Conservation (phyloP, 2,329 filamentous ascomycete species). For the Aspergillus viridinutans region DNA sequence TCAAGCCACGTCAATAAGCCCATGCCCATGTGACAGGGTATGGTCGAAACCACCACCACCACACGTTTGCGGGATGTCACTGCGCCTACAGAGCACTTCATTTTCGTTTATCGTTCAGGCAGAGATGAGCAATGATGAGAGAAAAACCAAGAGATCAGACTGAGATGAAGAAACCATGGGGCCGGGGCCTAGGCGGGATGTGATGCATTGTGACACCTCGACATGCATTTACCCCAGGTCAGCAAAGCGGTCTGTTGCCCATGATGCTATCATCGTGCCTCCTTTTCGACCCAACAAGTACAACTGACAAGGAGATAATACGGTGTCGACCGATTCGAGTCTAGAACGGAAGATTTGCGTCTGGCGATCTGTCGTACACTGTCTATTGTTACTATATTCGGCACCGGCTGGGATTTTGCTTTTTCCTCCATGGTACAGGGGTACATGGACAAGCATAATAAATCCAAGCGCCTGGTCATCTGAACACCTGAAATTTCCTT, state of each 20-base stretch:
- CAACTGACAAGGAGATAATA: not conserved
- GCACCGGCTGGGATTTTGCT: not conserved
- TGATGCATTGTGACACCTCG: constrained; percentile 5
- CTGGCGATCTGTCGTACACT: not conserved
- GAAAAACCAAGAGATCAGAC: not conserved
- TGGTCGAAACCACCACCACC: not conserved
- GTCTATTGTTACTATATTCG: not conserved
- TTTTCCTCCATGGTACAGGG: not conserved
- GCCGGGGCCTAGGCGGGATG: not conserved
- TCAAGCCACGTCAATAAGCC: constrained; percentile 15
- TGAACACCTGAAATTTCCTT: not conserved
- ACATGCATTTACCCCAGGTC: not conserved
- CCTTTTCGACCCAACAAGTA: not conserved
- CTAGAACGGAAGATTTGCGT: not conserved
- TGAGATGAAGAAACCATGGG: not conserved
- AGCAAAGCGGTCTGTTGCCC: not conserved
- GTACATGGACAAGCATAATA: not conserved
- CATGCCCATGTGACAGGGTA: constrained; percentile 13
- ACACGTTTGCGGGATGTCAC: not conserved
- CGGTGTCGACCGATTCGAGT: not conserved
- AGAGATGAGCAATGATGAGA: not conserved
- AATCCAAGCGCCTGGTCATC: not conserved
- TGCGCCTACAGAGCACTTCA: not conserved
- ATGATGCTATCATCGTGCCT: not conserved
- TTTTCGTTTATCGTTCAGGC: not conserved